Evolutionary conservation across 352 stramenopile genomes (phyloP), one percentile per base, ranked within the genome.

Genomic region (Pythium rhizo-oryzae): DNA sequence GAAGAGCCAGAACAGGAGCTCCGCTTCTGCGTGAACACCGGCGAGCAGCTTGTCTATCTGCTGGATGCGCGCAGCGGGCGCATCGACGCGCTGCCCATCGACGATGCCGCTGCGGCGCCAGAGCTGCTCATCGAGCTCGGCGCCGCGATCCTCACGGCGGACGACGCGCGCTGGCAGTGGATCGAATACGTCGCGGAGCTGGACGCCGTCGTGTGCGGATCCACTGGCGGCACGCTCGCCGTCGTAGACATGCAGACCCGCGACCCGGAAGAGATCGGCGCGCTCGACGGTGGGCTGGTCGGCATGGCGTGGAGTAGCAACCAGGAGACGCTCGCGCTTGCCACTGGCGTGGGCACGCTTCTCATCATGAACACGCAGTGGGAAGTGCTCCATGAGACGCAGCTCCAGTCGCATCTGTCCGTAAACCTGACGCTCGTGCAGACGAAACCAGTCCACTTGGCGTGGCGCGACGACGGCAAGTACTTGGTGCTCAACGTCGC

Each of bases 311-410:
- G 84, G 84, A 93, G 78, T 59, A 76, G 62, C 56, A 88, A 85
- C 55, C 83, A 94, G 61, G 87, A 91, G 54, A 83, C 81, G 65
- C 50, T 94, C 54, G 82, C 85, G 9, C 55, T 94, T 21, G 74
- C 76, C 30, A 93, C 87, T 1, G 84, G 84, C 28, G 76, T 79
- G 15, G 82, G 84, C 1, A 69, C 80, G 11, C 58, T 94, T n/a
- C 25, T 94, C 43, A 69, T 90, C 18, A 90, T 94, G 82, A 93
- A 81, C 66, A 81, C 85, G 23, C 77, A 87, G 47, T 94, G 87
- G 87, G 80, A 93, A 24, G 84, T 92, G 59, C 72, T 94, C 12
- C 70, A 90, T 24, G 87, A 94, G 74, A 85, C 72, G 41, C 71
- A 86, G 41, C 62, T 90, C 1, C 70, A 81, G 13, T 49, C 46